These are phyloP conservation scores for Myxozyma mucilagina DNA, from an alignment of 805 yeast genomes.

Conservation along the genomic window DNA sequence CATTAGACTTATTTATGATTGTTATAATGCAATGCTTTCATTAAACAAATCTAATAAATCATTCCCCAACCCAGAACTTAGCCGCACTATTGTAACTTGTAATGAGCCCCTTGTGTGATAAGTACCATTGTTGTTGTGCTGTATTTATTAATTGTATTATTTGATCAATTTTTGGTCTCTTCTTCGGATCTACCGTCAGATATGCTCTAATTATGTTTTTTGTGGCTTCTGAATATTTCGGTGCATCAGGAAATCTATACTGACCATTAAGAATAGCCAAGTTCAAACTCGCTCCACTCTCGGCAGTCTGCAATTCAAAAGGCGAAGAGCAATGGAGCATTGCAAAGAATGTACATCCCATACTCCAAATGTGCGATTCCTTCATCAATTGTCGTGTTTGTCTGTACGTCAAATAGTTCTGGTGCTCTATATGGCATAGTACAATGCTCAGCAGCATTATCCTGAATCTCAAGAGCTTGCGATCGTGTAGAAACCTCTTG, in stretches of 20 bases:
- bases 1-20: background rate
- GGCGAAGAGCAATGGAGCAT: conserved; percentile 80
- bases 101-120: too few species aligned
- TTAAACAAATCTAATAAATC: too few species aligned
- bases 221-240: conserved; percentile 56
- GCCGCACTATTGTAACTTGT: too few species aligned
- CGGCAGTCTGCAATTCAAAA: conserved; percentile 77
- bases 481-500: conserved; percentile 56
- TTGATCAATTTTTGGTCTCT: conserved; percentile 65
- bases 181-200: conserved; percentile 57
- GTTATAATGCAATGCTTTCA: too few species aligned
- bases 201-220: conserved; percentile 60
- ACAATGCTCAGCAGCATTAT: conserved; percentile 79
- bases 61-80: too few species aligned
- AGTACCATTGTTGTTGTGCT: background rate
- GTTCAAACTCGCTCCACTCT: conserved; percentile 77
- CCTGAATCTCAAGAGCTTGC: conserved; percentile 75
- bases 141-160: conserved; percentile 50
- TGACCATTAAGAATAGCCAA: conserved; percentile 72
- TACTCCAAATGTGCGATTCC: conserved; percentile 86
- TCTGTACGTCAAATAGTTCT: conserved; percentile 74
- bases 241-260: conserved; percentile 56
- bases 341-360: conserved; percentile 82
- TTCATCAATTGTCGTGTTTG: conserved; percentile 66
- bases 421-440: conserved; percentile 89